A percentile compares a stretch with the other conserved stretches of the same genome.
These are phyloP conservation scores for Phialophora macrospora DNA, from an alignment of 2,329 filamentous ascomycete genomes.

Conservation along the genomic window DNA sequence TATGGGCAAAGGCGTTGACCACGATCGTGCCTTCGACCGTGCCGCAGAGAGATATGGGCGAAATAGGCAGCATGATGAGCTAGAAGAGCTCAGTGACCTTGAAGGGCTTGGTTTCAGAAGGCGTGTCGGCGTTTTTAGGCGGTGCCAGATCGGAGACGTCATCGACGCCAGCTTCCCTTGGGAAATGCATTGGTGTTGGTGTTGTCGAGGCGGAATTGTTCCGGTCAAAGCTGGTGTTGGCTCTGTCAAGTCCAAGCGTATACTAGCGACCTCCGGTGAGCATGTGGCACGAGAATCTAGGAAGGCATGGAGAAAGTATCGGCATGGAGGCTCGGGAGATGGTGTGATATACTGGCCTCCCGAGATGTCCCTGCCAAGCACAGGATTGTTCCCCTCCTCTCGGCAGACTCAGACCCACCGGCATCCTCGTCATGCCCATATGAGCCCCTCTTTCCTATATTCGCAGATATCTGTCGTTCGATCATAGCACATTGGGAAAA, in stretches of 20 bases:
- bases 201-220: too few relatives aligned
- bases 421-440: not conserved
- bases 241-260: not conserved
- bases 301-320: not conserved
- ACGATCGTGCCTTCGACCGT: too few relatives aligned
- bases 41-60: too few relatives aligned
- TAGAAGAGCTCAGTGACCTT: too few relatives aligned
- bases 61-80: too few relatives aligned
- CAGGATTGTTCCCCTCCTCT: not conserved
- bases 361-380: not conserved
- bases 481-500: not conserved
- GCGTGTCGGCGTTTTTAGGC: too few relatives aligned
- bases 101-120: too few relatives aligned
- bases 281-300: not conserved
- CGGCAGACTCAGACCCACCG: not conserved
- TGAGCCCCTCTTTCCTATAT: not conserved
- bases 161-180: too few relatives aligned
- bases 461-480: not conserved
- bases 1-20: too few relatives aligned
- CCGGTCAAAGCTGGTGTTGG: too few relatives aligned
- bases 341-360: not conserved
- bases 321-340: not conserved
- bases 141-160: too few relatives aligned
- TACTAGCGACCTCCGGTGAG: not conserved
- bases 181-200: too few relatives aligned